A percentile compares a stretch with the other conserved stretches of the same genome.
Conservation (phyloP, 2,329 filamentous ascomycete genomes). For the Beauveria pseudobassiana region DNA sequence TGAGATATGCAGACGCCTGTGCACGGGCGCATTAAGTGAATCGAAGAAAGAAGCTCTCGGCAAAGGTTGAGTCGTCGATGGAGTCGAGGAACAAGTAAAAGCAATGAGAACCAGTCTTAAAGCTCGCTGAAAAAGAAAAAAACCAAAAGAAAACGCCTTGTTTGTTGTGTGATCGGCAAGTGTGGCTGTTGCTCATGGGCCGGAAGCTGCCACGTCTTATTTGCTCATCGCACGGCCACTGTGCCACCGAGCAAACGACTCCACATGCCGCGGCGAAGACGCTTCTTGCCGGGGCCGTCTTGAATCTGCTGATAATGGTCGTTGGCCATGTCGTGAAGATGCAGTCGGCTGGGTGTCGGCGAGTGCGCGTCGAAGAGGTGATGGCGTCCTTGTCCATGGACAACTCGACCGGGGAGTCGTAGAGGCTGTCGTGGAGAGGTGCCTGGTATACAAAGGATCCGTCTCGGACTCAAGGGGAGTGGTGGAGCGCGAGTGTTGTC, state of each 20-base stretch:
- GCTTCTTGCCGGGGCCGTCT: constrained; percentile 40
- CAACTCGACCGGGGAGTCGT: constrained; percentile 43
- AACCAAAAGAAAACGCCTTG: constrained; percentile 10
- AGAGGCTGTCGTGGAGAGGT: constrained; percentile 32
- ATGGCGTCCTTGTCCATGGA: constrained; percentile 27
- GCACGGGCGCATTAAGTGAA: constrained; percentile 9
- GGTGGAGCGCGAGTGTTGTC: constrained; percentile 42
- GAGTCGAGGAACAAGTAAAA: neutral
- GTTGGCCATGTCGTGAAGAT: constrained; percentile 48
- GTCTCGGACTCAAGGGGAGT: constrained; percentile 42
- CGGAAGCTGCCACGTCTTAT: constrained; percentile 12
- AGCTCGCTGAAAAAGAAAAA: neutral
- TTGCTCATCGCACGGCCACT: constrained; percentile 29
- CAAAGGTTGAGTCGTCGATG: neutral
- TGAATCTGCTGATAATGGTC: constrained; percentile 46
- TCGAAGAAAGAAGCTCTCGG: neutral
- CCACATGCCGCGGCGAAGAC: constrained; percentile 44
- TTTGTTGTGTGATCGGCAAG: neutral
- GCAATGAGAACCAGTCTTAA: constrained; percentile 9
- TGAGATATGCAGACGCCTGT: constrained; percentile 7
- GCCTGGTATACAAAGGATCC: constrained; percentile 34
- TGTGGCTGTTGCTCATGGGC: constrained; percentile 19
- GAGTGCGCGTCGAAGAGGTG: constrained; percentile 21
- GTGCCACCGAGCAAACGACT: constrained; percentile 44
- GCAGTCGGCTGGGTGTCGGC: constrained; percentile 26